These are phyloP conservation scores for Speleostelium caveatum DNA, from an alignment of 78 protist genomes.

Conservation along the genomic window DNA sequence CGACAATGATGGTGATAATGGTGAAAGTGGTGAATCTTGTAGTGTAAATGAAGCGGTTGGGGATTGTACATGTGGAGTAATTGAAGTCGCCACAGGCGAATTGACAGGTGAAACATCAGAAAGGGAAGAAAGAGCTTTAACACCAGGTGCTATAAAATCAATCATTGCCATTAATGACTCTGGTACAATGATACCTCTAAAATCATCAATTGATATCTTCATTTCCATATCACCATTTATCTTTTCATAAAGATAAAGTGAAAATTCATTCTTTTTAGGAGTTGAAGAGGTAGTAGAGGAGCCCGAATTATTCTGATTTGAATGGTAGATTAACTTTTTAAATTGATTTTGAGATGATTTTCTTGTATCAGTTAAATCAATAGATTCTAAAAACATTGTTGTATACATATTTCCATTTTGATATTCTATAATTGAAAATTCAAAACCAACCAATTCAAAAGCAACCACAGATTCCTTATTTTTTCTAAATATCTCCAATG, in stretches of 20 bases:
- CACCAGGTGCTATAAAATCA: conserved; percentile 69
- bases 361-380: conserved; percentile 64
- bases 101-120: conserved; percentile 53
- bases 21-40: not conserved
- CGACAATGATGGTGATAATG: not conserved
- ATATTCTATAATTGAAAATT: conserved; percentile 51
- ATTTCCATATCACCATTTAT: conserved; percentile 47
- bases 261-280: conserved; percentile 23
- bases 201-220: conserved; percentile 26
- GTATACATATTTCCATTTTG: conserved; percentile 30
- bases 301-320: not conserved
- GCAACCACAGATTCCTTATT: conserved; percentile 67
- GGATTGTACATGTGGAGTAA: not conserved
- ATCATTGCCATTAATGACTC: conserved; percentile 64
- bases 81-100: conserved; percentile 23
- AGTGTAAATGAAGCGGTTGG: not conserved
- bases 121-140: conserved; percentile 43
- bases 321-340: conserved; percentile 15
- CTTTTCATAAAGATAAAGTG: conserved; percentile 25
- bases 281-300: not conserved
- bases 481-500: conserved; percentile 57
- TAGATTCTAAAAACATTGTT: not conserved
- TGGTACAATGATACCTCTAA: conserved; percentile 44
- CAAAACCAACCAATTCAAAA: conserved; percentile 51
- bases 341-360: conserved; percentile 40